Evolutionary conservation across 2,329 filamentous ascomycete species (phyloP).

Genomic region (Colletotrichum trifolii): DNA sequence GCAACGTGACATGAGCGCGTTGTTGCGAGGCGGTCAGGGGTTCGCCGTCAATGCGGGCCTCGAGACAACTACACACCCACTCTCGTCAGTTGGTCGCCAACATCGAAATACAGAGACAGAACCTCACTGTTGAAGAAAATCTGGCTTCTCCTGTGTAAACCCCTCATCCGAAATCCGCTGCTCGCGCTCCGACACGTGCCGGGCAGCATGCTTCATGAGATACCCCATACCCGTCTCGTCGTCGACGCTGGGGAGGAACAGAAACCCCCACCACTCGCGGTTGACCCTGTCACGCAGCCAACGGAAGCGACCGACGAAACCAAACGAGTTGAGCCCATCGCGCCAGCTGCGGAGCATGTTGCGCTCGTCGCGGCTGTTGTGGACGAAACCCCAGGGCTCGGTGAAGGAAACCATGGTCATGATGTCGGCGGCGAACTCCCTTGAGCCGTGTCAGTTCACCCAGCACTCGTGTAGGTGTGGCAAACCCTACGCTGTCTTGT

Average conservation of each 20-base stretch:
- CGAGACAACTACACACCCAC: slow-evolving; percentile 3
- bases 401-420: slow-evolving; percentile 29
- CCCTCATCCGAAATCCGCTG: slow-evolving; percentile 9
- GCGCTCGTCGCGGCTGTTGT: slow-evolving; percentile 24
- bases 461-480: not conserved
- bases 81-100: no score
- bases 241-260: slow-evolving; percentile 10
- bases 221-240: slow-evolving; percentile 28
- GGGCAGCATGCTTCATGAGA: slow-evolving; percentile 23
- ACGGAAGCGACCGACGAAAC: slow-evolving; percentile 20
- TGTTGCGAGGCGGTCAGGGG: slow-evolving; percentile 14
- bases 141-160: slow-evolving; percentile 15
- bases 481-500: slow-evolving; percentile 16
- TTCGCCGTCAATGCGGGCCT: slow-evolving; percentile 19
- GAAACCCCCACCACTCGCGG: not conserved
- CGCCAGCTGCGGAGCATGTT: slow-evolving; percentile 25
- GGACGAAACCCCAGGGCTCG: slow-evolving; percentile 24
- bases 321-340: slow-evolving; percentile 10
- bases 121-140: slow-evolving; percentile 19
- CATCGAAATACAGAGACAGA: not conserved
- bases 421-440: slow-evolving; percentile 28
- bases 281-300: slow-evolving; percentile 14
- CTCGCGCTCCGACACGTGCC: slow-evolving; percentile 15
- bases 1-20: slow-evolving; percentile 22
- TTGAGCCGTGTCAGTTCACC: not conserved